A percentile compares a stretch with the other conserved stretches of the same genome.
Evolutionary conservation across 495 filamentous ascomycete species (phyloP).

Genomic region (Penicillium bovifimosum): DNA sequence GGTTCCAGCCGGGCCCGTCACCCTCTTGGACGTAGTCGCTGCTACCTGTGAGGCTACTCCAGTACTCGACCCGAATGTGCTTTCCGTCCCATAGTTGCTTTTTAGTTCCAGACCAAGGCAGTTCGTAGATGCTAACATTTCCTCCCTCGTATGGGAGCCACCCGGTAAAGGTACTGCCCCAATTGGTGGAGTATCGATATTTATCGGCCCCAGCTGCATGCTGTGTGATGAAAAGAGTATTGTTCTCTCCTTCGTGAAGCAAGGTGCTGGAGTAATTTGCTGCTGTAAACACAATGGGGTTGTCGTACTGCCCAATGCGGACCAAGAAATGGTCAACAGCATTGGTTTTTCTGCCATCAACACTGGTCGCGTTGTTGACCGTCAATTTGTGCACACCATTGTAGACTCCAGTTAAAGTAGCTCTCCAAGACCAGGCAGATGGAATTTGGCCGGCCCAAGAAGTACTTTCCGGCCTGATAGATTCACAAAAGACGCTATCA

Average conservation of each 20-base stretch:
- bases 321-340: slow-evolving; percentile 53
- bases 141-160: slow-evolving; percentile 55
- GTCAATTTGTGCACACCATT: slow-evolving; percentile 63
- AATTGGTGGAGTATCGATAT: slow-evolving; percentile 61
- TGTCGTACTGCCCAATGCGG: slow-evolving; percentile 51
- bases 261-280: slow-evolving; percentile 57
- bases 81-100: slow-evolving; percentile 59
- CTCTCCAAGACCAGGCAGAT: slow-evolving; percentile 49
- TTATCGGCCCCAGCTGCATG: slow-evolving; percentile 58
- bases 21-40: slow-evolving; percentile 60
- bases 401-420: slow-evolving; percentile 52
- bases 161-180: slow-evolving; percentile 51
- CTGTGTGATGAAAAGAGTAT: slow-evolving; percentile 49
- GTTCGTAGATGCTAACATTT: slow-evolving; percentile 38
- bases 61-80: slow-evolving; percentile 65
- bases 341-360: slow-evolving; percentile 33
- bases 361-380: slow-evolving; percentile 48
- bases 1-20: slow-evolving; percentile 42
- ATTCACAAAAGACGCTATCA: slow-evolving; percentile 40
- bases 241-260: slow-evolving; percentile 36
- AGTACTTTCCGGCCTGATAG: slow-evolving; percentile 20
- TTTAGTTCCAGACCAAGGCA: slow-evolving; percentile 57
- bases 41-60: slow-evolving; percentile 57
- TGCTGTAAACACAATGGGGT: slow-evolving; percentile 52
- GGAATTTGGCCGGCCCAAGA: slow-evolving; percentile 46